phyloP scores from a whole-genome alignment of 75 land plant genomes.

The Isoetes taiwanensis region DNA sequence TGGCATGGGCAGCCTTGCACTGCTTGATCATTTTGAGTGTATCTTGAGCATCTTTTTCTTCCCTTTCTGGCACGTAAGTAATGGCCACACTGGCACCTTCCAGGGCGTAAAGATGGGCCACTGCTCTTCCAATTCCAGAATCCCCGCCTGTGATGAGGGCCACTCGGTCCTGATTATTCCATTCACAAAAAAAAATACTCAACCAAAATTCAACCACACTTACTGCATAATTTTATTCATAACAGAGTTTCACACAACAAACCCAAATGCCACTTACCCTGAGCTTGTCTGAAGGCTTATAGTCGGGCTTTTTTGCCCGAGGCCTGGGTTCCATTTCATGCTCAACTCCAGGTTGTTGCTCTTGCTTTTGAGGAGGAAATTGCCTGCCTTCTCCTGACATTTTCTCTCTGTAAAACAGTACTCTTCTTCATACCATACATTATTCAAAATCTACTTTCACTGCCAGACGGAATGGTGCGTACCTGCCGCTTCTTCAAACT shows the following conservation, averaged over 20 bases:
- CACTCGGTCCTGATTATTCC: slow-evolving; percentile 74
- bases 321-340: slow-evolving; percentile 66
- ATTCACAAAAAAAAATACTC: too few relatives aligned
- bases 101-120: slow-evolving; percentile 44
- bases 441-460: too few relatives aligned
- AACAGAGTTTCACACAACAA: too few relatives aligned
- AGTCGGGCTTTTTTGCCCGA: slow-evolving; percentile 17
- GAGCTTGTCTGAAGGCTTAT: slow-evolving; percentile 66
- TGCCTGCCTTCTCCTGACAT: slow-evolving; percentile 13
- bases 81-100: slow-evolving; percentile 90
- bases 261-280: slow-evolving; percentile 34
- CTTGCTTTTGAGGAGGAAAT: slow-evolving; percentile 59
- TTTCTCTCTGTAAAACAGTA: too few relatives aligned
- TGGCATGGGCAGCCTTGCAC: slow-evolving; percentile 29
- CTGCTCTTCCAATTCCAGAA: slow-evolving; percentile 82
- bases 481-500: too few relatives aligned
- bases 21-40: slow-evolving; percentile 39
- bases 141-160: slow-evolving; percentile 90
- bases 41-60: slow-evolving; percentile 70
- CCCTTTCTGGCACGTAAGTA: slow-evolving; percentile 58
- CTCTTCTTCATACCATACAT: too few relatives aligned
- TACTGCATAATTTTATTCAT: too few relatives aligned
- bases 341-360: slow-evolving; percentile 72
- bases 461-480: too few relatives aligned
- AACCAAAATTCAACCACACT: too few relatives aligned